Percentiles rank a stretch among this genome's conserved stretches.
phyloP scores from a whole-genome alignment of 805 yeast species.

The Yarrowia yakushimensis region DNA sequence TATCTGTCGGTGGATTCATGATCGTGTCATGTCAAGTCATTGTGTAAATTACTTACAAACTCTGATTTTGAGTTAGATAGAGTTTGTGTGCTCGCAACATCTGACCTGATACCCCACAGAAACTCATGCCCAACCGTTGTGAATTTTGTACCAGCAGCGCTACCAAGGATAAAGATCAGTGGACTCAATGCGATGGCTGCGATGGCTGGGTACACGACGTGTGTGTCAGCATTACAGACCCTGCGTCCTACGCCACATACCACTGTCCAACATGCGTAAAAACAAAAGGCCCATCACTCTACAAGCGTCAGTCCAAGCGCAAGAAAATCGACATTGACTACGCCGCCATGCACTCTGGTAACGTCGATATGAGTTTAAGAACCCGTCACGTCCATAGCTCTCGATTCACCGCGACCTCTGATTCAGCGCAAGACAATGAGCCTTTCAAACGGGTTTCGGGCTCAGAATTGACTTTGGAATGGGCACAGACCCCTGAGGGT shows the following conservation, averaged over 20 bases:
- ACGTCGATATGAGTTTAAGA: conserved; percentile 32
- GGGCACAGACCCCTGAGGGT: conserved; percentile 38
- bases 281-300: conserved; percentile 49
- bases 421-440: not conserved
- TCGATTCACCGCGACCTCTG: conserved; percentile 31
- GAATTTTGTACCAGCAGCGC: not conserved
- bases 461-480: conserved; percentile 39
- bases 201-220: conserved; percentile 51
- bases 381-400: conserved; percentile 34
- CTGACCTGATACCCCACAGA: conserved; percentile 6
- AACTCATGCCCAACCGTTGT: conserved; percentile 12
- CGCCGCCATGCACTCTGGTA: conserved; percentile 34
- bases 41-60: not conserved
- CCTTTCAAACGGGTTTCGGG: conserved; percentile 10
- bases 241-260: conserved; percentile 44
- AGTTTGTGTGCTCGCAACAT: not conserved
- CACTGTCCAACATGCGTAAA: conserved; percentile 53
- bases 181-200: conserved; percentile 59
- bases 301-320: conserved; percentile 54
- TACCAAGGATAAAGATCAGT: conserved; percentile 30
- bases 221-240: conserved; percentile 44
- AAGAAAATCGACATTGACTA: conserved; percentile 62
- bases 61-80: not conserved
- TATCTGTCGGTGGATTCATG: not conserved
- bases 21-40: not conserved